These are phyloP conservation scores for Kodamaea sagamina DNA, from an alignment of 805 yeast genomes.

Conservation along the genomic window DNA sequence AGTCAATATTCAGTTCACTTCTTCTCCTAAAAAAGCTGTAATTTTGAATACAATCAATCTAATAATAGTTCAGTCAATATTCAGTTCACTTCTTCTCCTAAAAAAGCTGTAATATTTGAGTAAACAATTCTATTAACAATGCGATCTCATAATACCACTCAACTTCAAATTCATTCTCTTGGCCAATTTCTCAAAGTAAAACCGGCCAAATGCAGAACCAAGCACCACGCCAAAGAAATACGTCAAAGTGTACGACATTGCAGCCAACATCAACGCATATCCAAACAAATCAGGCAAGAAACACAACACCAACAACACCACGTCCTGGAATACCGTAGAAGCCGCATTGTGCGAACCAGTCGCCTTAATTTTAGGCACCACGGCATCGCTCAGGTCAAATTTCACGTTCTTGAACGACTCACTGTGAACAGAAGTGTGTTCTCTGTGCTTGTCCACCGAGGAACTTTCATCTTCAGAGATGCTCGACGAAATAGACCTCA, in stretches of 20 bases:
- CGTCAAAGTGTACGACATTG: conserved; percentile 66
- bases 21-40: too few relatives aligned
- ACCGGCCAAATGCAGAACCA: conserved; percentile 71
- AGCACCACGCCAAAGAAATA: conserved; percentile 74
- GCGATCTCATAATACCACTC: conserved; percentile 3
- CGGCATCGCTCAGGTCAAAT: conserved; percentile 8
- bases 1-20: too few relatives aligned
- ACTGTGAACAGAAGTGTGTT: conserved; percentile 1
- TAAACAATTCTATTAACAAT: conserved; percentile 5
- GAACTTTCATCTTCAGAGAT: not conserved
- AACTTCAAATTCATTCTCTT: conserved; percentile 6
- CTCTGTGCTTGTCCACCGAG: conserved; percentile 1
- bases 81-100: not conserved
- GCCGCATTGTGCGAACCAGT: conserved; percentile 3
- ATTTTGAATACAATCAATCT: too few relatives aligned
- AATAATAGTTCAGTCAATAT: too few relatives aligned
- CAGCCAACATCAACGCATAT: conserved; percentile 75
- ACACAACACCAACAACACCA: conserved; percentile 54
- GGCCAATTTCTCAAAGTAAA: conserved; percentile 51
- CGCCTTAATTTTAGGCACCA: not conserved
- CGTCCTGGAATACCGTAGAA: conserved; percentile 46
- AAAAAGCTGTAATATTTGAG: too few relatives aligned
- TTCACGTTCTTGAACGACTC: conserved; percentile 7
- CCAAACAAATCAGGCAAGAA: conserved; percentile 67
- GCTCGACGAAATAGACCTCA: conserved; percentile 9